Evolutionary conservation across 2,329 filamentous ascomycete species (phyloP).

Genomic region (Xylariaceae sp.): DNA sequence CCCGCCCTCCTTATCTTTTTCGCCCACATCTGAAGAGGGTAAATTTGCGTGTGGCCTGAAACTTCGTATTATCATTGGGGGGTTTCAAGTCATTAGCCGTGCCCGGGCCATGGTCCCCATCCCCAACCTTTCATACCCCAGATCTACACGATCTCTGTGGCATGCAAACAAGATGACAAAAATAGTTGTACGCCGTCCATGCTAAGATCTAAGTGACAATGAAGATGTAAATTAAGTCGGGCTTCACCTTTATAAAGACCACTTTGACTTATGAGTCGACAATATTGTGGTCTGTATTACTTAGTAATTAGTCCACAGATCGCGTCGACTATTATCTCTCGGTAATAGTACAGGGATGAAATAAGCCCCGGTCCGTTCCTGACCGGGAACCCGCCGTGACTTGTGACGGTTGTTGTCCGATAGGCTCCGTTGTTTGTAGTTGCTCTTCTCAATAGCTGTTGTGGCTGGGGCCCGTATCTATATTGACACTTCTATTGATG

Average conservation of each 20-base stretch:
- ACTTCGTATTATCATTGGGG: conserved; percentile 4
- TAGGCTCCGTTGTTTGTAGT: conserved; percentile 7
- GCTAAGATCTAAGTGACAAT: too few relatives aligned
- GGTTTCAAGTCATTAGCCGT: conserved; percentile 9
- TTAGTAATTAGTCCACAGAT: neutral
- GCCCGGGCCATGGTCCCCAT: too few relatives aligned
- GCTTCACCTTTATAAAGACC: too few relatives aligned
- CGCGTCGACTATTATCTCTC: neutral
- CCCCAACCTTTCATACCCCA: neutral
- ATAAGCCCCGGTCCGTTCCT: conserved; percentile 3
- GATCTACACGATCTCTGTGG: too few relatives aligned
- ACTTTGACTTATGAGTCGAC: too few relatives aligned
- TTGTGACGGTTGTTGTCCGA: conserved; percentile 10
- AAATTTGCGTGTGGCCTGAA: conserved; percentile 7
- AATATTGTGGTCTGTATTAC: neutral
- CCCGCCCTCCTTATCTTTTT: conserved; percentile 8
- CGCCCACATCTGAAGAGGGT: conserved; percentile 9
- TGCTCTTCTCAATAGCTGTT: conserved; percentile 4
- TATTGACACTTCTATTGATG: conserved; percentile 11
- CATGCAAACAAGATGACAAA: too few relatives aligned
- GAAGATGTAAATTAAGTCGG: too few relatives aligned
- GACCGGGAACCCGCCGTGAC: conserved; percentile 7
- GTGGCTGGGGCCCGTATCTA: conserved; percentile 3
- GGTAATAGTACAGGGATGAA: neutral
- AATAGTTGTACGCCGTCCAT: too few relatives aligned